Base-by-base conservation (phyloP, 768 basidiomycete genomes). In the Boletus rubropictus region DNA sequence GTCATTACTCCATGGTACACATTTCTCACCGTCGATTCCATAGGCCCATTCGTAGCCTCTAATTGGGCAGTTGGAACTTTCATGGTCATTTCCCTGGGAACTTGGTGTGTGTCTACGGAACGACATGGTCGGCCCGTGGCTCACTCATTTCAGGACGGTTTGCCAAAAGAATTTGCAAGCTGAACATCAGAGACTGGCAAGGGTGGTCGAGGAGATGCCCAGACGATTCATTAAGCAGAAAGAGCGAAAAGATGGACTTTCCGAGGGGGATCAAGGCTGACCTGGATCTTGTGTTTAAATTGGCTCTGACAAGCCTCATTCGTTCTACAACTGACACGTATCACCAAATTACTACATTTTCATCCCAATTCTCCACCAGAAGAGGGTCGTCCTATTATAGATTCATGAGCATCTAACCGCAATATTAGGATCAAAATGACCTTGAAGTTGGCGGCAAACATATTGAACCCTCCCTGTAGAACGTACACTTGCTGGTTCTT, bases 11-110 rank as follows among this genome's bases (percentile, higher is more conserved):
- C 14, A 38, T 21, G 21, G 15, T 31, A 15, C 39, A 32, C 14
- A 31, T 31, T 5, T 34, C 51, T 63, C 35, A 60, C 33, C 22
- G 4, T 24, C 38, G 14, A 27, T 14, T 33, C 22, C 5, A 33
- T 42, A 53, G 88, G 72, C 27, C 74, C 80, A 1, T 72, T 85
- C 48, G 72, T 79, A 32, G 87, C 86, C 31, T 82, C 78, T 3
- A 80, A 88, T 60, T 91, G 89, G 89, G 86, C 84, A 12, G 73
- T 88, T 17, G 85, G 79, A 6, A 82, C 87, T 2, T 91, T 87
- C 57, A 67, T 79, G 52, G 51, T 82, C 18, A 72, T 89, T 33
- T 84, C 87, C 3, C 44, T 81, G 3, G 80, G 80, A 38, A 80
- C 83, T 20, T 89, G 83, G 87, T 89, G 52, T 50, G 80, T 72